These are phyloP conservation scores for Apiotrichum laibachii DNA, from an alignment of 1,284 basidiomycete genomes.

Conservation along the genomic window DNA sequence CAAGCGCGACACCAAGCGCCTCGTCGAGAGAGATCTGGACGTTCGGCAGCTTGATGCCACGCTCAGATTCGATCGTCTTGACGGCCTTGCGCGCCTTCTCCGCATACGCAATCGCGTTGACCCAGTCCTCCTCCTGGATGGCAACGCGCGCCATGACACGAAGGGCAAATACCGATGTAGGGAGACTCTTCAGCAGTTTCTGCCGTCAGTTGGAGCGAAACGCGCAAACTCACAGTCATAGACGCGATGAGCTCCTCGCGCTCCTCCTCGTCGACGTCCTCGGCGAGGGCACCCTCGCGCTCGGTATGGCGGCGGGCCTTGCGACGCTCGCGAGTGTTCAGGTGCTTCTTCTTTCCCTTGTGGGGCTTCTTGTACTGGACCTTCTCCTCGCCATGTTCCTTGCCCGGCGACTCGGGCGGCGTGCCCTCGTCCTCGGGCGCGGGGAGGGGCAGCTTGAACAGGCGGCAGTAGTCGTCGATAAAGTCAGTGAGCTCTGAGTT, in stretches of 20 bases:
- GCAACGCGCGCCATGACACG: constrained; percentile 73
- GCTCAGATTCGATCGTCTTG: constrained; percentile 59
- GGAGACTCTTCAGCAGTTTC: constrained; percentile 46
- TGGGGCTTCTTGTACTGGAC: constrained; percentile 22
- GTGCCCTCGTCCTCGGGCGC: constrained; percentile 54
- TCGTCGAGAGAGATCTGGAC: constrained; percentile 41
- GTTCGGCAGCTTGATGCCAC: constrained; percentile 55
- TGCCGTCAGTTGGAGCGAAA: constrained; percentile 15
- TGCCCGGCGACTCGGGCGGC: constrained; percentile 11
- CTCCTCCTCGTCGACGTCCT: constrained; percentile 43
- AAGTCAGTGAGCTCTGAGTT: constrained; percentile 58
- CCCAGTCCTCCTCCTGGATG: constrained; percentile 70
- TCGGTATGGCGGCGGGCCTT: constrained; percentile 28
- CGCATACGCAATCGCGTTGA: constrained; percentile 67
- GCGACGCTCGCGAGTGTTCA: constrained; percentile 39
- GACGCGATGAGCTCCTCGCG: constrained; percentile 44
- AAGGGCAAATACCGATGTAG: constrained; percentile 67
- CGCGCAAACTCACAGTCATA: constrained; percentile 28
- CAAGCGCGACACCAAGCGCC: constrained; percentile 59
- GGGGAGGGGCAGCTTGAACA: constrained; percentile 57
- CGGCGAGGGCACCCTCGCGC: constrained; percentile 36
- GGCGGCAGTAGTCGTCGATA: constrained; percentile 67
- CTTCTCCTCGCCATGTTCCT: constrained; percentile 36
- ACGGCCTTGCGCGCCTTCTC: constrained; percentile 67
- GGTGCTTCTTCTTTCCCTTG: constrained; percentile 17